Base-by-base conservation (phyloP, 2,329 filamentous ascomycete species). In the Colletotrichum destructivum region DNA sequence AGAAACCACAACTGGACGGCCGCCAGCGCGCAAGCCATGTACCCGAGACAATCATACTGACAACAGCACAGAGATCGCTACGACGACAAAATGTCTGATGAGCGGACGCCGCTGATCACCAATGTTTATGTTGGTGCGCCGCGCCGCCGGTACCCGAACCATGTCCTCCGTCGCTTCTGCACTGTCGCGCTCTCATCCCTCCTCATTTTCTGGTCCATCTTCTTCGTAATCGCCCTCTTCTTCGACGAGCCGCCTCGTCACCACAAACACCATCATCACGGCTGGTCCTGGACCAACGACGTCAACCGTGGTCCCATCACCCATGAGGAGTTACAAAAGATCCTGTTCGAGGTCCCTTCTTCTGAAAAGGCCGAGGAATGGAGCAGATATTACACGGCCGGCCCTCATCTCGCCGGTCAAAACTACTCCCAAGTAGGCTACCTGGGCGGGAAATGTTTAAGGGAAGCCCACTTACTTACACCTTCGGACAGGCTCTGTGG, bases 371-470 rank as follows among this genome's bases (percentile, higher is more conserved):
- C 88, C 11, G 86, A 88, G 74, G 90, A 94, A 82, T 95, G 93
- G 93, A 94, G 91, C 80, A 85, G 85, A 73, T 96, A 95, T 80
- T 96, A 96, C 77, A 93, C 93, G 0, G 84, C 91, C 0, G 94
- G 94, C 0, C 88, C 92, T 21, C 94, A 96, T 81, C 82, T 96
- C 60, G 93, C 92, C 0, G 93, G 94, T 23, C 91, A 92, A 82
- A 96, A 96, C 79, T 86, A 91, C 72, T 94, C 91, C 61, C 92
- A 94, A 83, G 88, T 86, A 80, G 42, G 2, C 18, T 16, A 8
- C 46, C 13, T 38, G 2, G 35, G 11, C 3, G 9, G 23, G 2
- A 4, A 21, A 9, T 18, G 26, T 21, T 15, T 21, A 6, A 13
- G 18, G 15, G 11, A 15, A 64, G 8, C 9, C 2, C 35, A 46